Conservation (phyloP, 2,329 filamentous ascomycete species). For the Aspergillus pseudoglaucus region DNA sequence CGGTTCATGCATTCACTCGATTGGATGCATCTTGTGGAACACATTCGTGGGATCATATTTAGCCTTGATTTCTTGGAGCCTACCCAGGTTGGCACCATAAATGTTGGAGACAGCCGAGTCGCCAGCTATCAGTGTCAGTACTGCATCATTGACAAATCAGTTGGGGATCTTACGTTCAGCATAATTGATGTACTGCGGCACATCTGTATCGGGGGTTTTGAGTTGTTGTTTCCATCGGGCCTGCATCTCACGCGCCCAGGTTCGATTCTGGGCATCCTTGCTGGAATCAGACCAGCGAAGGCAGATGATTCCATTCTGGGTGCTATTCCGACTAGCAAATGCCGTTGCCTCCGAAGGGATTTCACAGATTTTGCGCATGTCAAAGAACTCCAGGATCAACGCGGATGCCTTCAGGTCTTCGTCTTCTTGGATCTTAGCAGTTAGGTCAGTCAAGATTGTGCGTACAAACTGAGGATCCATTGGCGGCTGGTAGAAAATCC, state of each 20-base stretch:
- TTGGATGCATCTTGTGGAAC: slow-evolving; percentile 41
- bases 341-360: slow-evolving; percentile 35
- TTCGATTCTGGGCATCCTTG: slow-evolving; percentile 32
- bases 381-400: slow-evolving; percentile 39
- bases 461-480: slow-evolving; percentile 30
- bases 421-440: slow-evolving; percentile 19
- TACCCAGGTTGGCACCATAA: slow-evolving; percentile 40
- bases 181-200: slow-evolving; percentile 33
- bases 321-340: slow-evolving; percentile 41
- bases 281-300: slow-evolving; percentile 37
- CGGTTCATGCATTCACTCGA: slow-evolving; percentile 5
- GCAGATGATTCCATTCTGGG: slow-evolving; percentile 39
- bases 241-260: slow-evolving; percentile 33
- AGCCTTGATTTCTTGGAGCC: slow-evolving; percentile 39
- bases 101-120: slow-evolving; percentile 31
- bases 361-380: slow-evolving; percentile 35
- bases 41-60: slow-evolving; percentile 43
- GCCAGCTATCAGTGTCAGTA: slow-evolving; percentile 16
- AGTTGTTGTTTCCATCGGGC: slow-evolving; percentile 18
- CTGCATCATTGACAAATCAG: not conserved
- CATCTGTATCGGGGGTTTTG: slow-evolving; percentile 5
- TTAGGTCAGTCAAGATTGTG: slow-evolving; percentile 25
- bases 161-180: slow-evolving; percentile 22
- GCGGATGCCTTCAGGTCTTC: slow-evolving; percentile 23
- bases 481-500: slow-evolving; percentile 40